phyloP scores from a whole-genome alignment of 192 early-diverging fungal species.

The Coemansia sp. region DNA sequence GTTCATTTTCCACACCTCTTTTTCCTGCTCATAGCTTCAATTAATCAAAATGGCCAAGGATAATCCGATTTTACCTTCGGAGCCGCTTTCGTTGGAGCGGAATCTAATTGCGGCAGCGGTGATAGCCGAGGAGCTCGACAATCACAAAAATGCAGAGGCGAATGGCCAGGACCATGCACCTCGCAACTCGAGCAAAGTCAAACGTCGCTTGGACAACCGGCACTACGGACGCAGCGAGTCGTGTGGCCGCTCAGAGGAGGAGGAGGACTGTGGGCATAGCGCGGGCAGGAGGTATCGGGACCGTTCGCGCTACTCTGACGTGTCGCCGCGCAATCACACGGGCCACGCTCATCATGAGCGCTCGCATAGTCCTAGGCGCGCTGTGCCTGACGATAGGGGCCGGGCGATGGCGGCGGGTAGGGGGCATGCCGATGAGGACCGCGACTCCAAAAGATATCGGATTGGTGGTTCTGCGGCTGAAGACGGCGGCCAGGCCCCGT shows the following conservation, averaged over 20 bases:
- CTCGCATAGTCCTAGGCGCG: constrained; percentile 18
- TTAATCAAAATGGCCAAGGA: constrained; percentile 26
- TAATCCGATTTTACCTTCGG: constrained; percentile 51
- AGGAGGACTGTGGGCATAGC: background rate
- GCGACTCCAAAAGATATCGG: constrained; percentile 1
- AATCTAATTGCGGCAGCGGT: constrained; percentile 32
- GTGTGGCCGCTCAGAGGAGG: background rate
- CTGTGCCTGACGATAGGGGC: background rate
- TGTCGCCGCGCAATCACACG: background rate
- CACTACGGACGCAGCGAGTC: constrained; percentile 42
- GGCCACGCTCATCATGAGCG: constrained; percentile 5
- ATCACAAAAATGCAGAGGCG: background rate
- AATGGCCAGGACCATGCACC: constrained; percentile 16
- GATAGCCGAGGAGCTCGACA: constrained; percentile 10
- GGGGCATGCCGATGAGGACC: background rate
- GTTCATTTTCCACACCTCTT: background rate
- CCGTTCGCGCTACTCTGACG: background rate
- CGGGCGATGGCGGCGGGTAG: background rate
- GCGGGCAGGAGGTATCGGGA: background rate
- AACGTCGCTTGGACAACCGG: constrained; percentile 34
- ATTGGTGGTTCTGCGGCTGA: background rate
- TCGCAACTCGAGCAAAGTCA: constrained; percentile 25
- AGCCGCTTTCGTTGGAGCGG: constrained; percentile 42
- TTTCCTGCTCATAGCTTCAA: background rate
- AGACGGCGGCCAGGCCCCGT: background rate